Percentiles rank a stretch among this genome's conserved stretches.
phyloP scores from a whole-genome alignment of 192 early-diverging fungal genomes.

The Linnemannia elongata region DNA sequence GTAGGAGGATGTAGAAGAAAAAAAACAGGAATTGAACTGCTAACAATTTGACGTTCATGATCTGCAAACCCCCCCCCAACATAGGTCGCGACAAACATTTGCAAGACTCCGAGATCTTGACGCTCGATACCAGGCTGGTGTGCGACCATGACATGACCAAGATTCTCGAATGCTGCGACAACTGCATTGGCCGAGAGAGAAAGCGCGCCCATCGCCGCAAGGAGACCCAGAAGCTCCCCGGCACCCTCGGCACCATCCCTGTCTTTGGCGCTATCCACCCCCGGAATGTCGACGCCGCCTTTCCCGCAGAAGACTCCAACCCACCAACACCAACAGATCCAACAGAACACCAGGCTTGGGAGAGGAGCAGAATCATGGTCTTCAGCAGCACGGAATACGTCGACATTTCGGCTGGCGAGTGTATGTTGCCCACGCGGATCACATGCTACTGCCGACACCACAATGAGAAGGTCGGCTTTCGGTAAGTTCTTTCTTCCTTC shows the following conservation, averaged over 20 bases:
- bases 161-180: conserved; percentile 75
- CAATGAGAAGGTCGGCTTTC: conserved; percentile 85
- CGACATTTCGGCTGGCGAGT: conserved; percentile 83
- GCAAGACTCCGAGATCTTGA: conserved; percentile 66
- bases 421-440: conserved; percentile 82
- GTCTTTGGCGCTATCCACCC: conserved; percentile 65
- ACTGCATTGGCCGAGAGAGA: conserved; percentile 80
- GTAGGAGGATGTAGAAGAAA: background rate
- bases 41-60: background rate
- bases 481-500: conserved; percentile 21
- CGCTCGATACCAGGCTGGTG: conserved; percentile 76
- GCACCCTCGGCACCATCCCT: conserved; percentile 49
- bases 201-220: conserved; percentile 66
- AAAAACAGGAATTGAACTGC: background rate
- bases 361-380: conserved; percentile 77
- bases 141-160: conserved; percentile 81
- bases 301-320: conserved; percentile 22
- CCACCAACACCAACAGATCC: conserved; percentile 54
- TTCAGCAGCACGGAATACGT: conserved; percentile 82
- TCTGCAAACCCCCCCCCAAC: background rate
- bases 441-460: conserved; percentile 93
- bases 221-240: conserved; percentile 44
- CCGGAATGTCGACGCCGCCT: conserved; percentile 57
- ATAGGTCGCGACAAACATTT: conserved; percentile 51
- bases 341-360: conserved; percentile 66